These are phyloP conservation scores for Pythium aphanidermatum DNA, from an alignment of 352 stramenopile species.

Conservation along the genomic window DNA sequence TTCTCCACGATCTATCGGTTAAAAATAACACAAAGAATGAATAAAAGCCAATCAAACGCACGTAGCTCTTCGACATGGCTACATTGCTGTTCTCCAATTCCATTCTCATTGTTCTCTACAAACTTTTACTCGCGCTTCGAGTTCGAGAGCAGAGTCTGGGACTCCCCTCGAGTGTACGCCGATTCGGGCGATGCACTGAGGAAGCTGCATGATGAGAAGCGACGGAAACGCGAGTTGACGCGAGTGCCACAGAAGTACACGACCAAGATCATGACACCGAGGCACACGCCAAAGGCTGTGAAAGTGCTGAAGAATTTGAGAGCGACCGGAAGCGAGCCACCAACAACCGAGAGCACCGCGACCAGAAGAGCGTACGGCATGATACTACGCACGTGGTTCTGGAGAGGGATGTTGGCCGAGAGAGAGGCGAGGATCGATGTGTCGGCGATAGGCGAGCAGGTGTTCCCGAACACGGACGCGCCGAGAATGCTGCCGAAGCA, in stretches of 20 bases:
- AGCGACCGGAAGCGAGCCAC: conserved; percentile 65
- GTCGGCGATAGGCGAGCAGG: conserved; percentile 90
- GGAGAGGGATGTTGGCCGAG: conserved; percentile 61
- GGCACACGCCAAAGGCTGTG: conserved; percentile 69
- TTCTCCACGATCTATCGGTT: too few species aligned
- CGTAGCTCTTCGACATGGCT: too few species aligned
- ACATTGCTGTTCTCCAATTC: too few species aligned
- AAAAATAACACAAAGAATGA: too few species aligned
- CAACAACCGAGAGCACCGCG: conserved; percentile 52
- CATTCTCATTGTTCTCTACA: too few species aligned
- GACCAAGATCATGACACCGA: conserved; percentile 62
- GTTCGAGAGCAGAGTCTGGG: conserved; percentile 45
- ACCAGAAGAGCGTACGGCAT: conserved; percentile 79
- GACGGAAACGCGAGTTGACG: conserved; percentile 73
- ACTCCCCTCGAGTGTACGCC: conserved; percentile 41
- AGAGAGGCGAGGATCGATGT: conserved; percentile 88
- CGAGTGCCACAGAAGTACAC: conserved; percentile 78
- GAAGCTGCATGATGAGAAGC: conserved; percentile 69
- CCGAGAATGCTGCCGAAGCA: conserved; percentile 87
- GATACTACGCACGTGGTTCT: conserved; percentile 85
- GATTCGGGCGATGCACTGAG: conserved; percentile 53
- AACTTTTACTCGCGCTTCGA: conserved; percentile 15
- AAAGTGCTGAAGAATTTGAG: conserved; percentile 73
- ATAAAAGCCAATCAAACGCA: too few species aligned
- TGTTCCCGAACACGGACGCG: conserved; percentile 85